Evolutionary conservation across 2,329 filamentous ascomycete genomes (phyloP), one percentile per base, ranked within the genome.

Genomic region (Apiospora phragmitis): DNA sequence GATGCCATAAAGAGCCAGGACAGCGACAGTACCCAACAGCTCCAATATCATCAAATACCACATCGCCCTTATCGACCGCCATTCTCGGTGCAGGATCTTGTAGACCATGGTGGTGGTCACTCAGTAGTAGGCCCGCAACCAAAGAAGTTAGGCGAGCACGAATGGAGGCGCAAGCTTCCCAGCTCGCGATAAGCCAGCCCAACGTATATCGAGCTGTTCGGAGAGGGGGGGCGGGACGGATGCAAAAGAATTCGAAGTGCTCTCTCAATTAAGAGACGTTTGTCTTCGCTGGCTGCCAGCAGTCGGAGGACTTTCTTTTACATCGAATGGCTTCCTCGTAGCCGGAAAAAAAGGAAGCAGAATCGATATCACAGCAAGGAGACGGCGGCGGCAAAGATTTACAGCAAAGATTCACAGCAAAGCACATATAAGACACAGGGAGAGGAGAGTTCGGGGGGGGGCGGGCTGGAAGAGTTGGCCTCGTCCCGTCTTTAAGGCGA

Each of bases 1-100:
- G 76, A 95, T 89, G 74, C 90, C 92, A 78, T 92, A 93, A 68
- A 95, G 85, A 47, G 92, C 87, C 73, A 95, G 86, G 67, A 88
- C 83, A 21, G 90, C 87, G 70, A 95, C 84, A 32, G 91, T 88
- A 73, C 90, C 87, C 47, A 83, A 81, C 68, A 95, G 86, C 82
- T 95, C 93, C 68, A 90, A 77, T 67, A 88, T 77, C 83, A 95
- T 88, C 73, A 93, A 83, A 77, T 81, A 89, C 86, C 83, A 91
- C 84, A 87, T 90, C 77, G 80, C 89, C 81, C 79, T 86, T 80
- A 80, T 87, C 82, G 82, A 86, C 81, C 80, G 89, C 88, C 88
- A 90, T 80, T 84, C 82, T 74, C 88, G 88, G 72, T 86, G 88
- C 41, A 93, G 79, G 74, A 92, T 85, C 81, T 81, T 83, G 78